These are phyloP conservation scores for Vaccinium corymbosum DNA, from an alignment of 148 eudicot species.

Conservation along the genomic window DNA sequence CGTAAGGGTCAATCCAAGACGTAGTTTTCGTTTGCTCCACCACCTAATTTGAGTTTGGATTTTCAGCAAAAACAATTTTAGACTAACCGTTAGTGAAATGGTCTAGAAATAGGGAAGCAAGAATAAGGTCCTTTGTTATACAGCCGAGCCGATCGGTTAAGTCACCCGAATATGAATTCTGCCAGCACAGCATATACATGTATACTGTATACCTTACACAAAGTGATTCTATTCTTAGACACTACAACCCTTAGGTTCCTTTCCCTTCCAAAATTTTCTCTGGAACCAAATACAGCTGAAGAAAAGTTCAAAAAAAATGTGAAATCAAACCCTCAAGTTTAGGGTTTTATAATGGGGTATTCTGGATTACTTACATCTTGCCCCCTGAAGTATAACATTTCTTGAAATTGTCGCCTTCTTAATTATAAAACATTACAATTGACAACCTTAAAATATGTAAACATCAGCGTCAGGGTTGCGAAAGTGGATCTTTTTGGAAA, in stretches of 20 bases:
- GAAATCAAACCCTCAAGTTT: not conserved
- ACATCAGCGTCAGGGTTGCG: no score
- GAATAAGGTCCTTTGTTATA: not conserved
- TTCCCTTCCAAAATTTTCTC: not conserved
- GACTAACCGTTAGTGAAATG: not conserved
- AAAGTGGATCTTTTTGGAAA: no score
- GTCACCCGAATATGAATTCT: not conserved
- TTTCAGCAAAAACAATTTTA: not conserved
- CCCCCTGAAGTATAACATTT: no score
- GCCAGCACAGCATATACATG: not conserved
- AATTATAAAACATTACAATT: no score
- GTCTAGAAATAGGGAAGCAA: not conserved
- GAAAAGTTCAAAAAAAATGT: not conserved
- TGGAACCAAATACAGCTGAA: conserved; percentile 1
- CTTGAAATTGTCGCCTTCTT: no score
- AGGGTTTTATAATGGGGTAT: no score
- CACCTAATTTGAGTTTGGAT: no score
- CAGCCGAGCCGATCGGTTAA: not conserved
- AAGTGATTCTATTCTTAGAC: not conserved
- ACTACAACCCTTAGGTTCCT: not conserved
- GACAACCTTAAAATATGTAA: no score
- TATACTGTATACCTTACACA: not conserved
- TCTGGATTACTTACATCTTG: no score
- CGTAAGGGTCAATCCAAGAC: not conserved
- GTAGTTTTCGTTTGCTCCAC: not conserved